A percentile compares a stretch with the other conserved stretches of the same genome.
Evolutionary conservation across 116 monocot species (phyloP).

Genomic region (Trichopus zeylanicus): DNA sequence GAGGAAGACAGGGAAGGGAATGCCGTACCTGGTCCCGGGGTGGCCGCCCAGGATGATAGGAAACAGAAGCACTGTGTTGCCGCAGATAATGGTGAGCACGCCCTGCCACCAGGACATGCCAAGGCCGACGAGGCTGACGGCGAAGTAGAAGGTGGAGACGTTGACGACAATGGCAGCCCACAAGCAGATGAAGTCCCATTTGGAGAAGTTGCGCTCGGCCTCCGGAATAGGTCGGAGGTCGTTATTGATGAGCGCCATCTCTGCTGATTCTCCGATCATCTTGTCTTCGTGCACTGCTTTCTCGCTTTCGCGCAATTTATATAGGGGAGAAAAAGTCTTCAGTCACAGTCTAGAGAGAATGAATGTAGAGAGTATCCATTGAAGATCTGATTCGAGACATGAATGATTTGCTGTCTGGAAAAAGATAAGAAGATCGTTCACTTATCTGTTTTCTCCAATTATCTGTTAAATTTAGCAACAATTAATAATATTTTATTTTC

Average conservation of each 20-base stretch:
- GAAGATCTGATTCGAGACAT: too few species aligned
- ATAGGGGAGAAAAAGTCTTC: too few species aligned
- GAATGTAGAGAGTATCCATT: too few species aligned
- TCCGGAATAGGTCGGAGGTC: not conserved
- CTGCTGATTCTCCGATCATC: too few species aligned
- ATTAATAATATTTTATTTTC: too few species aligned
- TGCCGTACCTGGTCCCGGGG: slow-evolving; percentile 61
- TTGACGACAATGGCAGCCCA: slow-evolving; percentile 89
- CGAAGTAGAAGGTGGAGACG: slow-evolving; percentile 91
- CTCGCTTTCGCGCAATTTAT: too few species aligned
- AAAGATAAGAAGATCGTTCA: too few species aligned
- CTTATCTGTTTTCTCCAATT: too few species aligned
- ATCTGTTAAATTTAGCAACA: too few species aligned
- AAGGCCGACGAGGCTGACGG: slow-evolving; percentile 84
- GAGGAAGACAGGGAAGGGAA: slow-evolving; percentile 84
- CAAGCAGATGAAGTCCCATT: slow-evolving; percentile 61
- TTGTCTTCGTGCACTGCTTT: too few species aligned
- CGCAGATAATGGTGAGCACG: slow-evolving; percentile 52
- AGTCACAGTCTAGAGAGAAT: too few species aligned
- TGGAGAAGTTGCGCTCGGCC: slow-evolving; percentile 40
- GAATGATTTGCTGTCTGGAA: too few species aligned
- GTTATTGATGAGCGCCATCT: not conserved
- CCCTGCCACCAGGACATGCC: slow-evolving; percentile 97
- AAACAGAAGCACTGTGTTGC: slow-evolving; percentile 56
- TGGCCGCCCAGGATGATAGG: slow-evolving; percentile 59